phyloP scores from a whole-genome alignment of 1,284 basidiomycete species.

The Moesziomyces sp. region DNA sequence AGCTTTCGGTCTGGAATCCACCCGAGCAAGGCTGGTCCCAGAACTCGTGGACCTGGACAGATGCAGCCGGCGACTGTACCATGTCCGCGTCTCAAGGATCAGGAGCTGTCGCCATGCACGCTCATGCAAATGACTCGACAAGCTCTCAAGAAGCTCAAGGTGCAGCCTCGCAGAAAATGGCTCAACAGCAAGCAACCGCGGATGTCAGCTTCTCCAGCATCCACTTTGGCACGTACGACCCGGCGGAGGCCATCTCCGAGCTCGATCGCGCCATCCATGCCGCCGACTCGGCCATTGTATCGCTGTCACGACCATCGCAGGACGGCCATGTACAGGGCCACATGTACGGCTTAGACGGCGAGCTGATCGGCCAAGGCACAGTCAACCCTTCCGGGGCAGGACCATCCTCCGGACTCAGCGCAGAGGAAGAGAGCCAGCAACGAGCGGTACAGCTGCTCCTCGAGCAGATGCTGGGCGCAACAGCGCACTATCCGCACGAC shows the following conservation, averaged over 20 bases:
- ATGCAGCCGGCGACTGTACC: no score
- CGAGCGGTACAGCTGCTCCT: slow-evolving; percentile 21
- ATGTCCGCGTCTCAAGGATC: no score
- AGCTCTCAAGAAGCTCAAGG: background rate
- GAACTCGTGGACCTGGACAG: background rate
- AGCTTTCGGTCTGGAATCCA: slow-evolving; percentile 18
- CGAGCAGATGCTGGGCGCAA: slow-evolving; percentile 12
- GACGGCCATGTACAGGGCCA: slow-evolving; percentile 14
- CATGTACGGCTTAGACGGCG: slow-evolving; percentile 19
- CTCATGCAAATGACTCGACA: no score
- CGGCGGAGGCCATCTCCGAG: background rate
- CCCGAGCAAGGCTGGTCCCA: slow-evolving; percentile 16
- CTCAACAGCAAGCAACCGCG: background rate
- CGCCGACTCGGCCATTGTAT: slow-evolving; percentile 19
- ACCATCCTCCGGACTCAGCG: background rate
- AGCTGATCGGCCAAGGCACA: slow-evolving; percentile 11
- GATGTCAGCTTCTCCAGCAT: background rate
- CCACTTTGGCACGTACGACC: background rate
- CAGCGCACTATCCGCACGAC: no score
- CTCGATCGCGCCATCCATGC: background rate
- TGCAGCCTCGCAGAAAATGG: background rate
- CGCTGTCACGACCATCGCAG: slow-evolving; percentile 17
- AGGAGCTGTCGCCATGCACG: no score
- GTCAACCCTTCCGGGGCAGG: background rate
- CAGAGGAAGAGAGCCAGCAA: slow-evolving; percentile 19